These are phyloP conservation scores for Cyclocybe cylindracea DNA, from an alignment of 768 basidiomycete genomes.

Conservation along the genomic window DNA sequence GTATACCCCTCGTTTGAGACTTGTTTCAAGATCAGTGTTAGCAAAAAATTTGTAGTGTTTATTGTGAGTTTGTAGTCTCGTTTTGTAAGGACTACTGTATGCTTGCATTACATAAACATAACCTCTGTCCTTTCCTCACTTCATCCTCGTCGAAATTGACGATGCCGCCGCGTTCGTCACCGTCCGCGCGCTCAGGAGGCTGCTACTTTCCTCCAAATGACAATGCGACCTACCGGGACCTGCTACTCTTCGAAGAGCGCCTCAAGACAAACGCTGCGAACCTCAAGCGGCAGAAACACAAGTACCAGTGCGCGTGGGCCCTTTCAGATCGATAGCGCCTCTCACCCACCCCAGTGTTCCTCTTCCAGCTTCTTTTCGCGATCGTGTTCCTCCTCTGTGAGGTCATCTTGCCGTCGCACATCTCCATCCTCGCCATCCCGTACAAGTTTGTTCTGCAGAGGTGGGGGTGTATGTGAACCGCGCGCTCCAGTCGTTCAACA, in stretches of 20 bases:
- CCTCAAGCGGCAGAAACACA: conserved; percentile 74
- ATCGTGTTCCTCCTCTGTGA: conserved; percentile 76
- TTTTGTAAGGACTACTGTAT: too few relatives aligned
- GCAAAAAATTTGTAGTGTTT: too few relatives aligned
- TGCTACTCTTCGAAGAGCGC: conserved; percentile 94
- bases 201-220: conserved; percentile 64
- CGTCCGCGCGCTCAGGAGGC: conserved; percentile 28
- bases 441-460: conserved; percentile 46
- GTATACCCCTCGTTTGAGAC: too few relatives aligned
- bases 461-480: conserved; percentile 56
- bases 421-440: conserved; percentile 65
- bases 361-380: conserved; percentile 64
- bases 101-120: too few relatives aligned
- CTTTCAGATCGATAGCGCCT: conserved; percentile 17
- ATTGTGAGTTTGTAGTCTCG: too few relatives aligned
- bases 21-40: too few relatives aligned
- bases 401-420: conserved; percentile 64
- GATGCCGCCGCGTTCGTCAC: conserved; percentile 38
- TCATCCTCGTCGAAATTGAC: neutral
- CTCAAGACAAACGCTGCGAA: conserved; percentile 92
- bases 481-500: conserved; percentile 90
- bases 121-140: too few relatives aligned
- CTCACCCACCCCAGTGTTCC: conserved; percentile 58
- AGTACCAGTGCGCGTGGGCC: conserved; percentile 71
- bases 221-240: conserved; percentile 79